Evolutionary conservation across 768 basidiomycete genomes (phyloP).

Genomic region (Podaxis pistillaris): DNA sequence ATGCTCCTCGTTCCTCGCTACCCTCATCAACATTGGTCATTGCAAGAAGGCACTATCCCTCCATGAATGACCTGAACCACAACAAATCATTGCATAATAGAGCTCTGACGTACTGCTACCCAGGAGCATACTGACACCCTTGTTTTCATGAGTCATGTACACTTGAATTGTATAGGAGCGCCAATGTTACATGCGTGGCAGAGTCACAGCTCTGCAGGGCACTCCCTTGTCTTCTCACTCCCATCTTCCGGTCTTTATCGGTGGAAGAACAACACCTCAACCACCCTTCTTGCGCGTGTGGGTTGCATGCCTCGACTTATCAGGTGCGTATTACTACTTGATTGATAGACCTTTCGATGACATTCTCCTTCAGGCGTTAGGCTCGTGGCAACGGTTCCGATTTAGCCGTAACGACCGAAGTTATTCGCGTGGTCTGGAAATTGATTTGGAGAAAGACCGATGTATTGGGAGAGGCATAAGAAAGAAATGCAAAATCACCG

Average conservation of each 20-base stretch:
- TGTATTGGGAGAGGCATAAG: neutral
- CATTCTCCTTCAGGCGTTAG: neutral
- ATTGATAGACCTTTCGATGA: neutral
- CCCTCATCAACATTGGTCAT: neutral
- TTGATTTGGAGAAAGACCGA: neutral
- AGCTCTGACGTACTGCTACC: neutral
- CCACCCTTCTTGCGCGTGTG: neutral
- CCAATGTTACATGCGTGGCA: neutral
- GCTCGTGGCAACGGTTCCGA: neutral
- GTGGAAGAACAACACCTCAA: neutral
- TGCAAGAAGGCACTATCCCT: neutral
- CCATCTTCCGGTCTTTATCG: neutral
- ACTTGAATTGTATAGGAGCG: neutral
- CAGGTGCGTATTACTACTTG: neutral
- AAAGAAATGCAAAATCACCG: neutral
- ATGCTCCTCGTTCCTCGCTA: neutral
- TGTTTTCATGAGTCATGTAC: neutral
- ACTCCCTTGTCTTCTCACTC: neutral
- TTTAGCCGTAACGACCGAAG: no score
- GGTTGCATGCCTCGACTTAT: neutral
- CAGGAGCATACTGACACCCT: neutral
- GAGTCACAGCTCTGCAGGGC: neutral
- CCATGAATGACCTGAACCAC: no score
- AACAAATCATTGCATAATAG: neutral
- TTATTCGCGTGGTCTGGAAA: neutral